Base-by-base conservation (phyloP, 73 alveolate genomes). In the Paramecium tetraurelia region DNA sequence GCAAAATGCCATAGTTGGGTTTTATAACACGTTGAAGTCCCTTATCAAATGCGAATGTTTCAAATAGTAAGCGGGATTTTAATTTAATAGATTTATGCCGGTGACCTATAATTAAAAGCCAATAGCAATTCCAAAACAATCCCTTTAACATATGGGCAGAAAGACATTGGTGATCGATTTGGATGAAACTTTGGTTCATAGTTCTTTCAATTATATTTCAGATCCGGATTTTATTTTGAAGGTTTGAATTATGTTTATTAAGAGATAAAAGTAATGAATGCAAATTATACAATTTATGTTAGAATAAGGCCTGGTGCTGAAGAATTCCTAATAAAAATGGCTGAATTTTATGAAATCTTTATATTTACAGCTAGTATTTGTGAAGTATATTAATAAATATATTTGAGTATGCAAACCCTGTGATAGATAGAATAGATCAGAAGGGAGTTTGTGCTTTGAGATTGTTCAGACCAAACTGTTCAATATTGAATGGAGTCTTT, bases 371-470 rank as follows among this genome's bases (percentile, higher is more conserved):
- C 95, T 9, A 86, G 94, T 92, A 63, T 92, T 3, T 63, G 46
- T 40, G 48, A 40, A 40, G 48, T 40, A 40, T 40, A 0, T 40
- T 40, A 40, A 6, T 63, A 12, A 27, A 31, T 33, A 11, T 14
- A 27, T 58, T 80, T n/a, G 92, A 97, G 92, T 97, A 97, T 93
- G 99, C 99, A 14, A 97, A 97, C 71, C 98, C 98, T 12, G 92
- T 97, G 33, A 86, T 97, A 95, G 97, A 97, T 72, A 93, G 80
- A 11, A 88, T 97, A 7, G 99, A 97, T 85, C 70, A 92, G 38
- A 69, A 92, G n/a, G 92, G 93, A 22, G 70, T 59, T 20, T 71
- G 95, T 58, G 68, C 94, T n/a, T 77, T 89, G 21, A 92, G 97
- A 43, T 93, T 97, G n/a, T 97, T 94, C 85, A 95, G 99, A 80